Base-by-base conservation (phyloP, 2,329 filamentous ascomycete genomes). In the Didymella pinodella region DNA sequence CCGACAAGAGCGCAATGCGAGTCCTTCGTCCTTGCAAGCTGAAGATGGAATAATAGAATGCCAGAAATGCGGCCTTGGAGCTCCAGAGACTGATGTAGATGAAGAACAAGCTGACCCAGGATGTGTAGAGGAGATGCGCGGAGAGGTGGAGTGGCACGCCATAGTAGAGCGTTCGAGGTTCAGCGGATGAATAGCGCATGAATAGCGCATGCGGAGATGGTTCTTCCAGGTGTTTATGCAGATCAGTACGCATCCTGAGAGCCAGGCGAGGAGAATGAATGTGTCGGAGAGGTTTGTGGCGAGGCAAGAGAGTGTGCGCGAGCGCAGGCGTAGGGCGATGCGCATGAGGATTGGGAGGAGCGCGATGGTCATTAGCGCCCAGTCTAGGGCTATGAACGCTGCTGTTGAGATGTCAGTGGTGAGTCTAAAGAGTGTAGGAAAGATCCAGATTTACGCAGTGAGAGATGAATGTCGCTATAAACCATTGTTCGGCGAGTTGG, bases 141-240 rank as follows among this genome's bases (percentile, higher is more conserved):
- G 71, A 66, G 10, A 67, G 66, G 20, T 45, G 6, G 29, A 59
- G 26, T 7, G 69, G 71, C 16, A 72, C 70, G 31, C 65, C 46
- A 14, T 38, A 48, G 32, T 38, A 38, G 20, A 48, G 46, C 7
- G 31, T 38, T 6, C 4, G 4, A 10, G 12, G 22, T 18, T 32
- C 20, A 3, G 29, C 12, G 14, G 46, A 48, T 26, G 65, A 58
- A 52, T 70, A 72, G 28, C 57, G 59, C 50, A 48, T 26, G 65
- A 58, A 52, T 70, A 72, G 28, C 57, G 59, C 50, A 67, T 65
- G 31, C 70, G 71, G n/a, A 70, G 67, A 29, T 57, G 57, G 61
- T 74, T 74, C 48, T 74, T 73, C 71, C 70, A 72, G 2, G 69
- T 72, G 55, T 73, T 70, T 26, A 70, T 69, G 49, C 22, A 46